phyloP scores from a whole-genome alignment of 192 early-diverging fungal species.

The Helicostylum pulchrum region DNA sequence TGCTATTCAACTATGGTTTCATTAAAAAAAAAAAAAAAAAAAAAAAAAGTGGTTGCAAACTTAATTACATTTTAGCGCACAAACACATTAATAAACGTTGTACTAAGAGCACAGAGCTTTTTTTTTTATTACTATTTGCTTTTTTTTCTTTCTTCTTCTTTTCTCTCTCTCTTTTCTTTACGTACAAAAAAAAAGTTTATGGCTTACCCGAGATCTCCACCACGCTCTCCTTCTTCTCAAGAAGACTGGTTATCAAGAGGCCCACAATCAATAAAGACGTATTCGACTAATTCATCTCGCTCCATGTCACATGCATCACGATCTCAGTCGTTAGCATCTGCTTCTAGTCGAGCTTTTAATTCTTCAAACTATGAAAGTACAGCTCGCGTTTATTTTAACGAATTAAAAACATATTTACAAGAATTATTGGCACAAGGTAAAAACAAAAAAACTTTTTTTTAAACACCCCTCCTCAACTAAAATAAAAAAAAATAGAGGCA shows the following conservation, averaged over 20 bases:
- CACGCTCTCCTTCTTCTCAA: slow-evolving; percentile 17
- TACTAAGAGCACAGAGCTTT: slow-evolving; percentile 7
- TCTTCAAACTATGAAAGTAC: slow-evolving; percentile 15
- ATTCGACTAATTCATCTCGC: slow-evolving; percentile 25
- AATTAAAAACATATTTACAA: slow-evolving; percentile 22
- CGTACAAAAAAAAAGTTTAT: background rate
- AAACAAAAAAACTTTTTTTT: background rate
- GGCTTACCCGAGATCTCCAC: slow-evolving; percentile 18
- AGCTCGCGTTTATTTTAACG: slow-evolving; percentile 28
- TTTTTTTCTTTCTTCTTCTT: background rate
- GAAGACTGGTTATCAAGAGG: slow-evolving; percentile 16
- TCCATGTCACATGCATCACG: slow-evolving; percentile 21
- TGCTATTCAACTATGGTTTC: no score
- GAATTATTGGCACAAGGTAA: slow-evolving; percentile 32
- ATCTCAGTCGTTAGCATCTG: slow-evolving; percentile 30
- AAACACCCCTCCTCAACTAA: background rate
- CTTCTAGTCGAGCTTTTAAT: slow-evolving; percentile 19
- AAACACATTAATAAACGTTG: slow-evolving; percentile 14
- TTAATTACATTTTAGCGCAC: background rate
- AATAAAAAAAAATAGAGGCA: slow-evolving; percentile 19
- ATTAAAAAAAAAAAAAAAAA: no score
- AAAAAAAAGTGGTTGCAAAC: slow-evolving; percentile 10
- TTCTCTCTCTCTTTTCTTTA: background rate
- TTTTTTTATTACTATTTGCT: slow-evolving; percentile 1
- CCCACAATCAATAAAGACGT: slow-evolving; percentile 13